Percentiles rank a stretch among this genome's conserved stretches.
Conservation (phyloP, 495 filamentous ascomycete species). For the Aspergillus indologenus region DNA sequence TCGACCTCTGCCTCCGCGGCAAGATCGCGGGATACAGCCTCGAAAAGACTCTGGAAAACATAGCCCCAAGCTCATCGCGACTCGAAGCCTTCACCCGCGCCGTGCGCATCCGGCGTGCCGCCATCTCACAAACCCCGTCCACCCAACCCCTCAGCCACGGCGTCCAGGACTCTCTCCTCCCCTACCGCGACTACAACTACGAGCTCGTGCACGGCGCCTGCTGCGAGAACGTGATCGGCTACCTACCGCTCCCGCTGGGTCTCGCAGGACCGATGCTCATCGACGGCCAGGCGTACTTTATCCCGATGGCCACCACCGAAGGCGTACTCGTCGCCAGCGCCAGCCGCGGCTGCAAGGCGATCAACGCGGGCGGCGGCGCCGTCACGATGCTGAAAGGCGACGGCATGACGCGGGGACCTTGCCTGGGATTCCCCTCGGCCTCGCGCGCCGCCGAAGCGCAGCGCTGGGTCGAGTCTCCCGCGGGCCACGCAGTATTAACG, state of each 20-base stretch:
- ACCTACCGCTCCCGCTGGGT: slow-evolving; percentile 88
- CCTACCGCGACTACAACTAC: slow-evolving; percentile 90
- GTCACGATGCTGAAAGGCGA: slow-evolving; percentile 88
- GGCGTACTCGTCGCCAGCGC: slow-evolving; percentile 93
- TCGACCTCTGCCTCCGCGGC: slow-evolving; percentile 74
- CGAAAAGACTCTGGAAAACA: slow-evolving; percentile 77
- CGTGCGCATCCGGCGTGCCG: slow-evolving; percentile 82
- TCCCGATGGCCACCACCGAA: slow-evolving; percentile 98
- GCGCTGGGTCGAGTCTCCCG: slow-evolving; percentile 90
- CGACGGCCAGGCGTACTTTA: slow-evolving; percentile 87
- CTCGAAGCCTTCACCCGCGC: slow-evolving; percentile 76
- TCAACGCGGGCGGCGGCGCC: slow-evolving; percentile 93
- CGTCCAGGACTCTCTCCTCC: slow-evolving; percentile 79
- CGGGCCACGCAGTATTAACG: slow-evolving; percentile 75
- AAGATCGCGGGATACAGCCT: slow-evolving; percentile 89
- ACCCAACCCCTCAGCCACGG: slow-evolving; percentile 68
- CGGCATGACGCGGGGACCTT: slow-evolving; percentile 98
- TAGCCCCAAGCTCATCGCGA: slow-evolving; percentile 33
- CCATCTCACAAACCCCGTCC: slow-evolving; percentile 80
- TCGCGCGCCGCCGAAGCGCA: slow-evolving; percentile 88
- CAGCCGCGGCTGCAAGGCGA: slow-evolving; percentile 91
- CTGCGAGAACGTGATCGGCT: slow-evolving; percentile 98
- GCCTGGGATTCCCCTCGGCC: slow-evolving; percentile 83
- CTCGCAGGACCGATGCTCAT: slow-evolving; percentile 91
- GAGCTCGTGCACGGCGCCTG: slow-evolving; percentile 89